These are phyloP conservation scores for Salvia rosmarinus DNA, from an alignment of 257 asterid genomes.

Conservation along the genomic window DNA sequence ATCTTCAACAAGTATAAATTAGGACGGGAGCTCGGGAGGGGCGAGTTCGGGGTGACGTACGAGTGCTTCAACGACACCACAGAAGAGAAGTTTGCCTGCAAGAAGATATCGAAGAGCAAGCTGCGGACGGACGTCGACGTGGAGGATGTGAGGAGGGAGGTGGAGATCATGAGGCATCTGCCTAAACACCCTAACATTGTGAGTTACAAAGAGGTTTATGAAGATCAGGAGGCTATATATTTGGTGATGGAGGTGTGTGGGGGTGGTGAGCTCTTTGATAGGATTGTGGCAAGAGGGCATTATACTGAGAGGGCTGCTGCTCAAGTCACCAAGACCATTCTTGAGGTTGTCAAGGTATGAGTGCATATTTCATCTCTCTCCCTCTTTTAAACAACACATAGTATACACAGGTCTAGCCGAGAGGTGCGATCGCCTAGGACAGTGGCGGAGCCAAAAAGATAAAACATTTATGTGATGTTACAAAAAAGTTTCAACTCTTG, in stretches of 20 bases:
- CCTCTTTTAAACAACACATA: too few species aligned
- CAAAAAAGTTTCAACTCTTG: too few species aligned
- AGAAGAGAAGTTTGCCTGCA: slow-evolving; percentile 68
- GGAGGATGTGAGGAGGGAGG: slow-evolving; percentile 90
- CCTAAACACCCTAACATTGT: slow-evolving; percentile 76
- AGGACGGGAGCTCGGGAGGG: slow-evolving; percentile 87
- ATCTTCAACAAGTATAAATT: slow-evolving; percentile 50
- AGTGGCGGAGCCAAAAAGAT: too few species aligned
- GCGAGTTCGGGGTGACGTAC: slow-evolving; percentile 90
- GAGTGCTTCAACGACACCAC: slow-evolving; percentile 50
- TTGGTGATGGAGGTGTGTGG: slow-evolving; percentile 91
- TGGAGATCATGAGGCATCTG: slow-evolving; percentile 80
- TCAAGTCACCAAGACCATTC: slow-evolving; percentile 69
- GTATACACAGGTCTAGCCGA: too few species aligned
- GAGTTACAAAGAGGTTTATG: slow-evolving; percentile 70
- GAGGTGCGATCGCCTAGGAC: too few species aligned
- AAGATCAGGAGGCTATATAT: slow-evolving; percentile 73
- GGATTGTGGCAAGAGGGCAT: slow-evolving; percentile 77
- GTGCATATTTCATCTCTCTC: background rate
- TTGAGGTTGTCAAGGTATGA: slow-evolving; percentile 77
- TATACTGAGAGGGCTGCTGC: slow-evolving; percentile 89
- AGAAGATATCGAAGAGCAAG: slow-evolving; percentile 76
- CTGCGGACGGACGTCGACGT: slow-evolving; percentile 67
- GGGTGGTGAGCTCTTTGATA: slow-evolving; percentile 86
- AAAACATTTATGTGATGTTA: too few species aligned